Percentiles rank a stretch among this genome's conserved stretches.
Conservation (phyloP, 306 rosid species). For the Cicer cuneatum region DNA sequence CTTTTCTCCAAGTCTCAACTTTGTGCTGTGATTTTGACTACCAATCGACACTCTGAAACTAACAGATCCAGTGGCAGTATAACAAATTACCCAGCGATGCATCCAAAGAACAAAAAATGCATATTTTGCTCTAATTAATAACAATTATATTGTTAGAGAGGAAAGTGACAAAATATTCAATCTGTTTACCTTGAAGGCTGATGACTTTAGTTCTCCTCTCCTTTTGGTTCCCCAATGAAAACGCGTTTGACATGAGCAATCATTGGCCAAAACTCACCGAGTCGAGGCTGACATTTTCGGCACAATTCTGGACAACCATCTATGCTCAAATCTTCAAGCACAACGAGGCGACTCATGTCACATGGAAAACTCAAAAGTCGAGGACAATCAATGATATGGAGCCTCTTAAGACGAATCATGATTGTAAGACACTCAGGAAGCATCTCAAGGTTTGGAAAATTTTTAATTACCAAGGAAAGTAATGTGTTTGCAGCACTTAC, state of each 20-base stretch:
- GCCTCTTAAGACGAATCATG: not conserved
- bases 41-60: too few relatives aligned
- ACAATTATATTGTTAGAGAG: not conserved
- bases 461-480: not conserved
- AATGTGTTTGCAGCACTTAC: not conserved
- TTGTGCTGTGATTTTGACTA: too few relatives aligned
- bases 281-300: not conserved
- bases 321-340: not conserved
- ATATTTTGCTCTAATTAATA: too few relatives aligned
- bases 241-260: conserved; percentile 10
- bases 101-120: too few relatives aligned
- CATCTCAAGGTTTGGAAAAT: not conserved
- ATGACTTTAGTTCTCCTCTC: not conserved
- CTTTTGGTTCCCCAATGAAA: conserved; percentile 19
- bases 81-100: too few relatives aligned
- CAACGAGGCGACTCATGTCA: not conserved
- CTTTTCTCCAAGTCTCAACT: too few relatives aligned
- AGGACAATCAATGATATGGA: not conserved
- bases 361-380: not conserved
- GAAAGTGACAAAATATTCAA: not conserved
- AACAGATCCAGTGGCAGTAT: too few relatives aligned
- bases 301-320: not conserved
- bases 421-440: not conserved
- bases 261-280: not conserved
- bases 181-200: not conserved